Conservation (phyloP, 352 stramenopile species). For the Phytophthora pisi region DNA sequence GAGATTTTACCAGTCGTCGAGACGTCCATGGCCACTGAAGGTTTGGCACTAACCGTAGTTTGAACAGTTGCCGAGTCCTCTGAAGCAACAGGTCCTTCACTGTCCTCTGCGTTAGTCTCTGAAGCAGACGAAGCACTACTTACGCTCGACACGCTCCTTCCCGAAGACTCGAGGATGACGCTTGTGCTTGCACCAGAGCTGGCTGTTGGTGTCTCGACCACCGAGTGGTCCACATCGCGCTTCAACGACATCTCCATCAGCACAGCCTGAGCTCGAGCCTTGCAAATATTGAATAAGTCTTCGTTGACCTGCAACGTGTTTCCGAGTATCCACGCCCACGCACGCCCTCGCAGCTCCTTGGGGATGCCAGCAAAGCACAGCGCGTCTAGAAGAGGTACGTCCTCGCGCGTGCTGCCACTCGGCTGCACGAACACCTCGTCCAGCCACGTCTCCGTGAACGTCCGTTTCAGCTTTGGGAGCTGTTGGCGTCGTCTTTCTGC, state of each 20-base stretch:
- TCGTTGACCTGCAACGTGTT: slow-evolving; percentile 88
- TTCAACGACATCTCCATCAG: slow-evolving; percentile 78
- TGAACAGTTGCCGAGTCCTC: slow-evolving; percentile 10
- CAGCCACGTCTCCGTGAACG: slow-evolving; percentile 79
- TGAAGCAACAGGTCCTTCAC: slow-evolving; percentile 10
- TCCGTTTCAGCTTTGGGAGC: slow-evolving; percentile 73
- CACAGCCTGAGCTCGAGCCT: slow-evolving; percentile 72
- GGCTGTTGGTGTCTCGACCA: slow-evolving; percentile 22
- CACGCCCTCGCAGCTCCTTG: slow-evolving; percentile 81
- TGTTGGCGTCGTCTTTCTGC: slow-evolving; percentile 64
- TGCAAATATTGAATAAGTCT: slow-evolving; percentile 86
- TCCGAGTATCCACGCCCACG: slow-evolving; percentile 80
- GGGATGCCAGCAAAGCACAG: slow-evolving; percentile 84
- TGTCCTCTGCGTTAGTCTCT: slow-evolving; percentile 22
- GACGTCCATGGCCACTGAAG: slow-evolving; percentile 4
- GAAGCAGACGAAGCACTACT: slow-evolving; percentile 43
- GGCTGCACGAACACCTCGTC: slow-evolving; percentile 63
- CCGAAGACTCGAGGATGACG: slow-evolving; percentile 32
- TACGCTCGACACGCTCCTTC: slow-evolving; percentile 32
- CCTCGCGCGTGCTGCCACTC: slow-evolving; percentile 34
- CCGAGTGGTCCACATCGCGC: slow-evolving; percentile 51
- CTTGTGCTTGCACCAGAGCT: slow-evolving; percentile 26
- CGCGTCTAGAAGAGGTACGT: slow-evolving; percentile 52
- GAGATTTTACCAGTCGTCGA: not conserved
- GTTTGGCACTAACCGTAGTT: not conserved